phyloP scores from a whole-genome alignment of 176 grass and related monocot genomes.

The Triticum timopheevii region DNA sequence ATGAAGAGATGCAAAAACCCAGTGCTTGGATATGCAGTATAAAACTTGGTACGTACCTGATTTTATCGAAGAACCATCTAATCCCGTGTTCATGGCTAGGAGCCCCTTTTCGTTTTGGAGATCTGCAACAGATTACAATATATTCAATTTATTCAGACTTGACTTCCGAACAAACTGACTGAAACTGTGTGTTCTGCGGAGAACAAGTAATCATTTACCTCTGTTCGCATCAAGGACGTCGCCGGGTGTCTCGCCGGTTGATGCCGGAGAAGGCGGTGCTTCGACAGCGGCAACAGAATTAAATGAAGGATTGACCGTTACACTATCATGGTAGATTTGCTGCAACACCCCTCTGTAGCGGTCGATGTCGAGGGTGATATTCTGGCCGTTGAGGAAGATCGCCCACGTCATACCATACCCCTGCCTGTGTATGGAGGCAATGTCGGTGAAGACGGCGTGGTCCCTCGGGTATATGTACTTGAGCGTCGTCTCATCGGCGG shows the following conservation, averaged over 20 bases:
- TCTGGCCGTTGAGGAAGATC: slow-evolving; percentile 50
- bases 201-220: neutral
- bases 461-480: slow-evolving; percentile 51
- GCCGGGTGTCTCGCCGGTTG: neutral
- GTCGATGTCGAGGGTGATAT: slow-evolving; percentile 59
- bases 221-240: neutral
- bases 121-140: slow-evolving; percentile 22
- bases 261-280: neutral
- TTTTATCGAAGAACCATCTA: slow-evolving; percentile 17
- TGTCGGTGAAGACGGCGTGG: slow-evolving; percentile 54
- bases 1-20: neutral
- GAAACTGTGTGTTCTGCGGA: neutral
- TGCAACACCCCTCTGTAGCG: slow-evolving; percentile 41
- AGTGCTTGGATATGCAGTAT: too few species aligned
- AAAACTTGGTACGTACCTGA: neutral
- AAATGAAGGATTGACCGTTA: neutral
- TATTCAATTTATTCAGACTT: neutral
- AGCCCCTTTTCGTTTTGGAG: neutral
- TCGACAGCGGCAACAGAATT: too few species aligned
- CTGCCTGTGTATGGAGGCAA: slow-evolving; percentile 36
- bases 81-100: neutral
- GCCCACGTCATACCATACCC: slow-evolving; percentile 29
- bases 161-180: neutral
- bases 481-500: slow-evolving; percentile 58
- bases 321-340: slow-evolving; percentile 19